Percentiles rank a stretch among this genome's conserved stretches.
Evolutionary conservation across 2,329 filamentous ascomycete genomes (phyloP).

Genomic region (Sporothrix luriei): DNA sequence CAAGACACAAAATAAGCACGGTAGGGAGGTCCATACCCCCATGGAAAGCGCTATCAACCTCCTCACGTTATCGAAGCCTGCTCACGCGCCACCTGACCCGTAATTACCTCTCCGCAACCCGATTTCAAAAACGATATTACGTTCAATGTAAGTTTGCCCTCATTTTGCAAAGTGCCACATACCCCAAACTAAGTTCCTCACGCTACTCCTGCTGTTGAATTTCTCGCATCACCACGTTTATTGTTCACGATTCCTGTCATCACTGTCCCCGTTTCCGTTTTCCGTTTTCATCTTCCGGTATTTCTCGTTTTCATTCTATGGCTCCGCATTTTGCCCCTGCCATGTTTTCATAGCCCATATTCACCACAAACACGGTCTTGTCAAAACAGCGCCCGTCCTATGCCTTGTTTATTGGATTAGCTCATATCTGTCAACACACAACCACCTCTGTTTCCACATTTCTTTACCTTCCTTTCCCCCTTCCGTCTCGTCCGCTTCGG

Average conservation of each 20-base stretch:
- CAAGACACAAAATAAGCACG: neutral
- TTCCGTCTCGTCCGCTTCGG: slow-evolving; percentile 17
- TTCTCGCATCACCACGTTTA: neutral
- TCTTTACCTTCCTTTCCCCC: slow-evolving; percentile 20
- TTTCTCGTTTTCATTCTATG: slow-evolving; percentile 1
- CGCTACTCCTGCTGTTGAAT: neutral
- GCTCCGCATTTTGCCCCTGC: slow-evolving; percentile 17
- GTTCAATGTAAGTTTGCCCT: neutral
- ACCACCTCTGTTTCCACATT: slow-evolving; percentile 1
- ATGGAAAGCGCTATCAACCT: too few relatives aligned
- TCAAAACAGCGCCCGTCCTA: too few relatives aligned
- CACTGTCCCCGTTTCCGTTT: neutral
- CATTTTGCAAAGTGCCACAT: neutral
- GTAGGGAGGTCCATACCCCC: neutral
- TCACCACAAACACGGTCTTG: neutral
- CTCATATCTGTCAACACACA: neutral
- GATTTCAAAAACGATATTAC: neutral
- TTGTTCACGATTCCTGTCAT: neutral
- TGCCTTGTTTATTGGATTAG: neutral
- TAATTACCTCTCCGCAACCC: neutral
- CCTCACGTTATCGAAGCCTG: neutral
- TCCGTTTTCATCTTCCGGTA: neutral
- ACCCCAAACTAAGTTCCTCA: slow-evolving; percentile 10
- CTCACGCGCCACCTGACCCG: slow-evolving; percentile 24
- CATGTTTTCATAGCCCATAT: neutral